These are phyloP conservation scores for Pholiota microspora DNA, from an alignment of 768 basidiomycete genomes.

Conservation along the genomic window DNA sequence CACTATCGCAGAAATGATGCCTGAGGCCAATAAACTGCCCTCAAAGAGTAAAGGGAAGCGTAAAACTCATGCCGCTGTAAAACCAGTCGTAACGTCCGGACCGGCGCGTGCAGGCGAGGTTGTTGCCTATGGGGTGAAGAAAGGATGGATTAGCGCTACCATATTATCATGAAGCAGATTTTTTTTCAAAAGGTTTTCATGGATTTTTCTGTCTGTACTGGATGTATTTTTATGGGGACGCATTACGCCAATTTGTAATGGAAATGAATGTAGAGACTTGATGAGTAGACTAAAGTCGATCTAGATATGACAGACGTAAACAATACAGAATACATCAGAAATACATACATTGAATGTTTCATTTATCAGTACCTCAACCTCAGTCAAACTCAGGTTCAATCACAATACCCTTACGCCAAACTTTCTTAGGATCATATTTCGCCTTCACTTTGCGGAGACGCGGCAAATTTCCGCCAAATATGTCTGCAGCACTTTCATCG, in stretches of 20 bases:
- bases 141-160: constrained; percentile 54
- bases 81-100: constrained; percentile 20
- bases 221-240: constrained; percentile 2
- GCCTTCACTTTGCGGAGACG: not conserved
- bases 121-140: constrained; percentile 57
- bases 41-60: constrained; percentile 35
- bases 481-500: not conserved
- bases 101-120: constrained; percentile 58
- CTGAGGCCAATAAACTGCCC: constrained; percentile 17
- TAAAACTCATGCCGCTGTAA: constrained; percentile 22
- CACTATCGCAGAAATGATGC: constrained; percentile 36
- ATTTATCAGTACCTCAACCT: not conserved
- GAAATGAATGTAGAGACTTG: no score
- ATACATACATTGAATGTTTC: no score
- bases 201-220: not conserved
- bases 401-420: constrained; percentile 3
- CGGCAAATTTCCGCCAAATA: not conserved
- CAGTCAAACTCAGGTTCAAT: not conserved
- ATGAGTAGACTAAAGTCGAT: not conserved
- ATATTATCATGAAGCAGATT: constrained; percentile 16
- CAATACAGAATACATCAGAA: no score
- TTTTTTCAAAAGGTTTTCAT: no score
- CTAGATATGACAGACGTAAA: not conserved
- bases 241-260: not conserved
- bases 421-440: not conserved